phyloP scores from a whole-genome alignment of 225 moss, liverwort and hornwort genomes.

The Polytrichum commune region DNA sequence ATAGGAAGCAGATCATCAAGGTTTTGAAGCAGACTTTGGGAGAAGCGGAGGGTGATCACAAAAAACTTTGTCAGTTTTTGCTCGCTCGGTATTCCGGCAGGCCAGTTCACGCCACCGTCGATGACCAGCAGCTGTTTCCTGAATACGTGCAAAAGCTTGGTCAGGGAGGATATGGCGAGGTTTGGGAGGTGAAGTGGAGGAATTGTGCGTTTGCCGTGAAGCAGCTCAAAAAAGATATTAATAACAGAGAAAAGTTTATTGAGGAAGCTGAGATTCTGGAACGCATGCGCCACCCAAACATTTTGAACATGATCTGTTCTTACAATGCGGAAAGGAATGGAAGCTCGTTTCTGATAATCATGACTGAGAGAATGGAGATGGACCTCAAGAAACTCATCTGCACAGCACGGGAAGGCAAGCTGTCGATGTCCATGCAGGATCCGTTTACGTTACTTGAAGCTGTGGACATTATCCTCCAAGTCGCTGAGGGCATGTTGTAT shows the following conservation, averaged over 20 bases:
- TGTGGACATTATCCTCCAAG: conserved; percentile 8
- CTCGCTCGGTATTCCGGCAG: neutral
- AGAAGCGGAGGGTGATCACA: neutral
- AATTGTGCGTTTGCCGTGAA: neutral
- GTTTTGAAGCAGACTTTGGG: neutral
- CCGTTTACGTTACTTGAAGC: conserved; percentile 3
- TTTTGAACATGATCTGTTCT: conserved; percentile 9
- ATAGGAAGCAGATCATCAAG: neutral
- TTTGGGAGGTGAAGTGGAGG: conserved; percentile 3
- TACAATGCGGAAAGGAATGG: neutral
- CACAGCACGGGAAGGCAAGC: neutral
- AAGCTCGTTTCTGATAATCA: neutral
- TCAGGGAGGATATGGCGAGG: neutral
- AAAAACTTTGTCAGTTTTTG: neutral
- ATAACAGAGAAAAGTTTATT: neutral
- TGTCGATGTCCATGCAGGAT: neutral
- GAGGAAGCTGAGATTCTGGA: neutral
- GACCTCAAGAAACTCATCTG: conserved; percentile 1
- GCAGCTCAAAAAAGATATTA: neutral
- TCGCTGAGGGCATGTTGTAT: conserved; percentile 10
- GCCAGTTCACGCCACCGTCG: neutral
- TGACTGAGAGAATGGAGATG: conserved; percentile 2
- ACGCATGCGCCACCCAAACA: conserved; percentile 2
- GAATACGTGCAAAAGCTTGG: neutral
- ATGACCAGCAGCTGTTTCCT: neutral